Evolutionary conservation across 371 early-diverging fungal genomes (phyloP).

Genomic region (Gilbertella persicaria): DNA sequence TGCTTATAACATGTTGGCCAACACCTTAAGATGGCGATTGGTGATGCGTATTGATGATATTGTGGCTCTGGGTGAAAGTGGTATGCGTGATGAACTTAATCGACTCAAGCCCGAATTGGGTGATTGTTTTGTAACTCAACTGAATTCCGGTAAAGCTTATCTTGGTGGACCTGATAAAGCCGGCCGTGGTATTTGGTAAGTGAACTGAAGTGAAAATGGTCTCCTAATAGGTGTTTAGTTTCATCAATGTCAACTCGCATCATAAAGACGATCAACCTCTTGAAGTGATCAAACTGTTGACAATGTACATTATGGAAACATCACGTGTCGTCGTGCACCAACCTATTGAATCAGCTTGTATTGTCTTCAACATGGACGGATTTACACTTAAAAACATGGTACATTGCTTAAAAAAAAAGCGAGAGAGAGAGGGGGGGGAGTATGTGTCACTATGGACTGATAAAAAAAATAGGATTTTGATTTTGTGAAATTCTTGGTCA

Average conservation of each 20-base stretch:
- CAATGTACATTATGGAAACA: conserved; percentile 84
- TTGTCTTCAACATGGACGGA: conserved; percentile 84
- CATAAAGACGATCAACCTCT: conserved; percentile 56
- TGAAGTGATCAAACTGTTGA: conserved; percentile 61
- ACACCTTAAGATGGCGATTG: conserved; percentile 68
- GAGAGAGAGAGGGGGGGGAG: neutral
- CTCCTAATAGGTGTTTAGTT: too few relatives aligned
- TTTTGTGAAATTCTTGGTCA: conserved; percentile 79
- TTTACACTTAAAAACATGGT: conserved; percentile 84
- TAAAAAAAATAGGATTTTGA: conserved; percentile 59
- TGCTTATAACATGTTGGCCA: conserved; percentile 64
- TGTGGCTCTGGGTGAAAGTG: conserved; percentile 58
- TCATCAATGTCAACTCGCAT: conserved; percentile 63
- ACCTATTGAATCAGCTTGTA: conserved; percentile 78
- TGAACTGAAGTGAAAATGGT: too few relatives aligned
- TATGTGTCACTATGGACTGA: neutral
- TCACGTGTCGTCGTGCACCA: conserved; percentile 71
- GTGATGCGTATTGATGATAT: conserved; percentile 59
- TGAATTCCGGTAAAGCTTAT: conserved; percentile 58
- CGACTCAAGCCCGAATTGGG: conserved; percentile 45
- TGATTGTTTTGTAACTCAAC: conserved; percentile 44
- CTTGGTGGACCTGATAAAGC: conserved; percentile 61
- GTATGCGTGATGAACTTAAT: conserved; percentile 43
- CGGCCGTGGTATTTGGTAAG: conserved; percentile 63
- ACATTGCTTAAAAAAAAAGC: conserved; percentile 4